Base-by-base conservation (phyloP, 306 rosid genomes). In the Parietaria judaica region DNA sequence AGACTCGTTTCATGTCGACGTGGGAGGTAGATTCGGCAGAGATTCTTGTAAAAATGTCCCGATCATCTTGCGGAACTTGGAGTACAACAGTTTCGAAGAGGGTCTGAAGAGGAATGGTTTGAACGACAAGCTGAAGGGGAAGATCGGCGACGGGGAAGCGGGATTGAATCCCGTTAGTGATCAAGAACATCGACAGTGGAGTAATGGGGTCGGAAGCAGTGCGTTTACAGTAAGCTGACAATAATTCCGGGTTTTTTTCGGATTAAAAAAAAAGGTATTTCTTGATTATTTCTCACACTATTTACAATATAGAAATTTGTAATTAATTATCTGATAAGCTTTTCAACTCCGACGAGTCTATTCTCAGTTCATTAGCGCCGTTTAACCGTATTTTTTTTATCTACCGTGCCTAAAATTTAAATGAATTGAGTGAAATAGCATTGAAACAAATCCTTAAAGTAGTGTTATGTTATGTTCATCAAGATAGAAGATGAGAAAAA, bases 1-100 rank as follows among this genome's bases (percentile, higher is more conserved):
- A 70, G 86, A 81, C 14, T 83, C 80, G 66, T 79, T 79, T 15
- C 83, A 82, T 66, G n/a, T 72, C 47, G 92, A 86, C 67, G 67
- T 72, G 73, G 81, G 85, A 68, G 71, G 63, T 38, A 64, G 54
- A 65, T 73, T 65, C 57, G 55, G 76, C 60, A 83, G 80, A 73
- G 86, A 83, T 57, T 72, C 67, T 16, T 58, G 31, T 38, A 41
- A 65, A 75, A 17, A 51, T 41, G 64, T 78, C 70, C 95, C 91
- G 9, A 45, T 23, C 44, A 75, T 82, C 51, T 65, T 88, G 64
- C 74, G 79, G 62, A 78, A 86, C 55, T 65, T 91, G 81, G 96
- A 86, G 70, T 80, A 80, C 41, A 61, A 4, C 16, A 82, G 69
- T 58, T 49, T 85, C 17, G 82, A 81, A 37, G 90, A 81, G 65